A percentile compares a stretch with the other conserved stretches of the same genome.
These are phyloP conservation scores for Calonectria honghensis DNA, from an alignment of 2,329 filamentous ascomycete species.

Conservation along the genomic window DNA sequence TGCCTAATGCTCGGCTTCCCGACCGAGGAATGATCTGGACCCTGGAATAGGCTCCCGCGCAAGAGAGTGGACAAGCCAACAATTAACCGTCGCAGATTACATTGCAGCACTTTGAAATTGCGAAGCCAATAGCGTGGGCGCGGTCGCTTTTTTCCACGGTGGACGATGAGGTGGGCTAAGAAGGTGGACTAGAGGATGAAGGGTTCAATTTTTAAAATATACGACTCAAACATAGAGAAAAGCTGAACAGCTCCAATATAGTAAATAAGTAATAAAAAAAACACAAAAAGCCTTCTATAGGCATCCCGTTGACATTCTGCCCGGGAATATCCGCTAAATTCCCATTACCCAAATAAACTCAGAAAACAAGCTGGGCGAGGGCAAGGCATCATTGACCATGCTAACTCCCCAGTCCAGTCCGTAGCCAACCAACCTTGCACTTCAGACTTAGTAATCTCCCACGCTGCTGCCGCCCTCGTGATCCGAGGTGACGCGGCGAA, in stretches of 20 bases:
- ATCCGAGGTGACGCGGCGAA: conserved; percentile 7
- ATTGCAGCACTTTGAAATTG: not conserved
- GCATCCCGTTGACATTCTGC: not conserved
- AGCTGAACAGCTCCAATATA: not conserved
- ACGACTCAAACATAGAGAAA: not conserved
- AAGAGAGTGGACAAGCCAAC: not conserved
- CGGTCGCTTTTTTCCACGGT: not conserved
- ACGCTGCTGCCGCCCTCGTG: conserved; percentile 16
- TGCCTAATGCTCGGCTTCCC: not conserved
- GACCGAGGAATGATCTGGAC: not conserved
- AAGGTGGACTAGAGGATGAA: not conserved
- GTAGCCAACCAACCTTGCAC: not conserved
- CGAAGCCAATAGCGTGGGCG: not conserved
- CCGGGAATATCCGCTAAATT: not conserved
- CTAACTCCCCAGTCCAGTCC: not conserved
- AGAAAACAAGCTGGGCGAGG: not conserved
- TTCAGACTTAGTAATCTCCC: not conserved
- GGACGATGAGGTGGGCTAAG: too few species aligned
- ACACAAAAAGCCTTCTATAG: not conserved
- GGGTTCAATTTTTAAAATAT: not conserved
- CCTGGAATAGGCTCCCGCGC: not conserved
- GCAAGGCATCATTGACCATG: too few species aligned
- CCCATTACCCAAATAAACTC: not conserved
- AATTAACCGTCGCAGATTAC: not conserved
- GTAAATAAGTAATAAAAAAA: not conserved